Evolutionary conservation across 2,329 filamentous ascomycete species (phyloP).

Genomic region (Pseudogymnoascus destructans): DNA sequence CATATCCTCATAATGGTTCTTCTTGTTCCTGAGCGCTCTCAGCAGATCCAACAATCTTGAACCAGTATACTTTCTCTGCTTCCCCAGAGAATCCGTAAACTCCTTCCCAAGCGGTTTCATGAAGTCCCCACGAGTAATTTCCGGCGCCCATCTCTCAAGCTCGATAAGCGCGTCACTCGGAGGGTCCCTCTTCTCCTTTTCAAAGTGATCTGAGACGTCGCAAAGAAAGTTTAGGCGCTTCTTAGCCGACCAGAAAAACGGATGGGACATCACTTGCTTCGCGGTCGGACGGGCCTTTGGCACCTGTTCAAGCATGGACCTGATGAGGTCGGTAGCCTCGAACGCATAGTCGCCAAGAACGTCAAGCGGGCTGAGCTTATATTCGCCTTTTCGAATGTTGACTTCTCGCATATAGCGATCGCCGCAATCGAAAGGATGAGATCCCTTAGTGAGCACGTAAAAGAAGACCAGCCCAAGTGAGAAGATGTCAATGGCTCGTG

Average conservation of each 20-base stretch:
- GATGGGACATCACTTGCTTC: conserved; percentile 72
- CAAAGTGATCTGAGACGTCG: conserved; percentile 91
- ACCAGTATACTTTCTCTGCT: conserved; percentile 90
- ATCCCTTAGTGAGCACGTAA: conserved; percentile 89
- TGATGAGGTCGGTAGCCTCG: conserved; percentile 79
- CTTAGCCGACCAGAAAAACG: conserved; percentile 90
- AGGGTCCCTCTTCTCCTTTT: conserved; percentile 78
- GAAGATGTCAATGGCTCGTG: conserved; percentile 94
- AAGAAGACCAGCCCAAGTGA: conserved; percentile 96
- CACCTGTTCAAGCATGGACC: conserved; percentile 55
- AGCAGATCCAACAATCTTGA: conserved; percentile 72
- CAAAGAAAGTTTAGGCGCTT: conserved; percentile 88
- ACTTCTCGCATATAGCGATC: conserved; percentile 92
- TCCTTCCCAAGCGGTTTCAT: conserved; percentile 59
- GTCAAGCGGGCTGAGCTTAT: conserved; percentile 57
- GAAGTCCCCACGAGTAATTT: conserved; percentile 60
- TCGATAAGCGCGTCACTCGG: conserved; percentile 54
- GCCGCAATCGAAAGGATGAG: conserved; percentile 87
- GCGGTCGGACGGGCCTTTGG: conserved; percentile 55
- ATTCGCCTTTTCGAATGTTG: conserved; percentile 87
- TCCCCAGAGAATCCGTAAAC: conserved; percentile 81
- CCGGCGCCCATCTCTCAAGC: conserved; percentile 40
- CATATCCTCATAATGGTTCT: conserved; percentile 97
- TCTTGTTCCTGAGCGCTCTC: conserved; percentile 85
- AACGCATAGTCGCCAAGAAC: conserved; percentile 69